A percentile compares a stretch with the other conserved stretches of the same genome.
Conservation (phyloP, 225 moss, liverwort and hornwort species). For the Sphagnum tenellum region DNA sequence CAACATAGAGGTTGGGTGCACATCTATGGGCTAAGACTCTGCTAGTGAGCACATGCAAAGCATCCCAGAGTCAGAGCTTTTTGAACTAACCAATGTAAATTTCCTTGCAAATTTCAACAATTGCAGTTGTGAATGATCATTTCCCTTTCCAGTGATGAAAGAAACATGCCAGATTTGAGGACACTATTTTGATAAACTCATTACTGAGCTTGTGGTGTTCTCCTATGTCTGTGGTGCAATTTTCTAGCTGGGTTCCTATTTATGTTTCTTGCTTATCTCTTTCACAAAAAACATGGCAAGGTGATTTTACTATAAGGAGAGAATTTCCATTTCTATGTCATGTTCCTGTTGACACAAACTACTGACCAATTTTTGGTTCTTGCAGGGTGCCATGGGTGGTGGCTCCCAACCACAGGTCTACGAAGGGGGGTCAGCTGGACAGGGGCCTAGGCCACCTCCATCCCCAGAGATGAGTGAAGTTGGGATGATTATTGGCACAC, state of each 20-base stretch:
- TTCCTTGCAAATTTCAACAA: too few species aligned
- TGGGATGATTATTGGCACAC: slow-evolving; percentile 7
- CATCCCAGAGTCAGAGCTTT: slow-evolving; percentile 37
- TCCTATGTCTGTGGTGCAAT: neutral
- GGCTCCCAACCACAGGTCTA: slow-evolving; percentile 25
- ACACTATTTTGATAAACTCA: too few species aligned
- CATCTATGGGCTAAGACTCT: slow-evolving; percentile 32
- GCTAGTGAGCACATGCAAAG: slow-evolving; percentile 20
- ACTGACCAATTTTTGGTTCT: neutral
- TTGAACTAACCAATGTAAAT: slow-evolving; percentile 19
- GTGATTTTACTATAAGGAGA: too few species aligned
- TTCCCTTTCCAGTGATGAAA: too few species aligned
- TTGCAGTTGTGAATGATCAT: too few species aligned
- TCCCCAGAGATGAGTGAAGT: slow-evolving; percentile 9
- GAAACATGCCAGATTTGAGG: too few species aligned
- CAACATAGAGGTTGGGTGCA: slow-evolving; percentile 21
- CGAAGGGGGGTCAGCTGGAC: slow-evolving; percentile 20
- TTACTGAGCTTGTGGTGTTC: too few species aligned
- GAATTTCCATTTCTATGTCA: too few species aligned
- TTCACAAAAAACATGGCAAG: too few species aligned
- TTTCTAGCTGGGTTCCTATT: neutral
- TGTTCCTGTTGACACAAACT: too few species aligned
- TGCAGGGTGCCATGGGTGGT: neutral
- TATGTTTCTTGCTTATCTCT: too few species aligned
- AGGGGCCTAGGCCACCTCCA: slow-evolving; percentile 18